These are phyloP conservation scores for Didymella glomerata DNA, from an alignment of 2,329 filamentous ascomycete genomes.

Conservation along the genomic window DNA sequence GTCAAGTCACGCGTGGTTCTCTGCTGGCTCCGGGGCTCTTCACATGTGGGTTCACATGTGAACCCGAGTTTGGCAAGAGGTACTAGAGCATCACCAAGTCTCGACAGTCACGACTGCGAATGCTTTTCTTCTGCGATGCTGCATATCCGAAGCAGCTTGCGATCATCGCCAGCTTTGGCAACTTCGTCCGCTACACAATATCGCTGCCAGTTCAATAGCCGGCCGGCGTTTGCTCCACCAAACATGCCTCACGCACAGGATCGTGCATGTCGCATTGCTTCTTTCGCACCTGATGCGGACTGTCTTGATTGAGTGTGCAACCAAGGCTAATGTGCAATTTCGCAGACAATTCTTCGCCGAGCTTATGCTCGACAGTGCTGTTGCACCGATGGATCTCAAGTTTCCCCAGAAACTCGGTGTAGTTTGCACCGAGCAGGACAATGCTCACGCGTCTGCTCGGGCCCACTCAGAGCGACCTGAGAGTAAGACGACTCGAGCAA, in stretches of 20 bases:
- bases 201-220: constrained; percentile 29
- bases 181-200: constrained; percentile 25
- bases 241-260: too few relatives aligned
- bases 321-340: not conserved
- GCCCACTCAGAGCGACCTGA: constrained; percentile 17
- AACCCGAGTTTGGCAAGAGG: constrained; percentile 12
- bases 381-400: too few relatives aligned
- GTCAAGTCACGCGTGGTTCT: constrained; percentile 21
- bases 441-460: constrained; percentile 17
- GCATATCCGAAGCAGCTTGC: not conserved
- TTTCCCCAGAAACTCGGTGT: constrained; percentile 10
- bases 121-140: not conserved
- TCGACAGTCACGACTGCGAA: constrained; percentile 1
- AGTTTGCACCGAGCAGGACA: constrained; percentile 17
- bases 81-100: constrained; percentile 9
- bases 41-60: constrained; percentile 20
- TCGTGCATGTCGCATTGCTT: too few relatives aligned
- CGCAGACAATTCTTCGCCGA: constrained; percentile 7
- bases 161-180: constrained; percentile 28
- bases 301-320: not conserved
- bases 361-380: not conserved
- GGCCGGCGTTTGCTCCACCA: constrained; percentile 38
- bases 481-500: not conserved
- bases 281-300: constrained; percentile 16
- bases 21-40: constrained; percentile 7